Base-by-base conservation (phyloP, 2,329 filamentous ascomycete genomes). In the Sporothrix variecibatus region DNA sequence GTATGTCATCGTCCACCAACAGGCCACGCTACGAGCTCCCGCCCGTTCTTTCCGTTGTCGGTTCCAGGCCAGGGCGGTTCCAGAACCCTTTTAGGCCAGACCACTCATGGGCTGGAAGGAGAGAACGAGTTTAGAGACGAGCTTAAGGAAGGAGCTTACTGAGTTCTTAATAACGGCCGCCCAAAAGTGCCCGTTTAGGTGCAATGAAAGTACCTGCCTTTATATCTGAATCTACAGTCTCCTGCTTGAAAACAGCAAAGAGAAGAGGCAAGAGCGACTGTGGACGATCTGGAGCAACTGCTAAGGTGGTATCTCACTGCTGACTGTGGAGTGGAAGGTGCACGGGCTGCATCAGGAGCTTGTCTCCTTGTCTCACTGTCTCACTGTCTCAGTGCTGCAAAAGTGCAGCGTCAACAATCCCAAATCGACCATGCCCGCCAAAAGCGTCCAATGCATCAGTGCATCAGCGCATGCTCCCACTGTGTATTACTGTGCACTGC, bases 91-190 rank as follows among this genome's bases (percentile, higher is more conserved):
- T 62, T 62, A 3, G 58, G 31, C 58, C 31, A 38, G 58, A 20
- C 31, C 31, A 38, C n/a, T 15, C 1, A 3, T 28, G 62, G 40
- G 40, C 40, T 2, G 40, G 40, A 43, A 43, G 40, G 40, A 7
- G 40, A 15, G 40, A 43, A 43, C 9, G 40, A 15, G 40, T 9
- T 15, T 34, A 34, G 12, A 12, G 40, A 43, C 9, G 40, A 43
- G 40, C 51, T 20, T 26, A 53, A n/a, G n/a, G 46, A 17, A 70
- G 31, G 67, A 56, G 67, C 67, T 70, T 70, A 56, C 67, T 70
- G 67, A 56, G 67, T 56, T 23, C 26, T 49, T 49, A 40, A 31
- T 49, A 8, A 26, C n/a, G 8, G 65, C 20, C 38, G 65, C 65
- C 65, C 26, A 53, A 38, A 56, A 31, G n/a, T 26, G n/a, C 6